phyloP scores from a whole-genome alignment of 768 basidiomycete genomes.

The Naganishia vaughanmartiniae region DNA sequence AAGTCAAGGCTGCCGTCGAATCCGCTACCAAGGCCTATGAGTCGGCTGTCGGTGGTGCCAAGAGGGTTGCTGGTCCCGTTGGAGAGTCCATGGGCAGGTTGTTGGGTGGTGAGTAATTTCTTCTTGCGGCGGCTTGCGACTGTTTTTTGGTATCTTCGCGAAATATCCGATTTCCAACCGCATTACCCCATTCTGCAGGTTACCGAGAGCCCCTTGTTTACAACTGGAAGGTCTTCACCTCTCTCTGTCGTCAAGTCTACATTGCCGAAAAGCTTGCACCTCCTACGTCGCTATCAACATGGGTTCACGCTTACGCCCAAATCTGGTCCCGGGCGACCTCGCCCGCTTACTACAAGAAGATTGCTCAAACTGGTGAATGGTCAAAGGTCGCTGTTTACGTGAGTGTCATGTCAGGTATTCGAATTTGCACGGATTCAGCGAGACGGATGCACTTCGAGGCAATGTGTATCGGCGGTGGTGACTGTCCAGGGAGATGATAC shows the following conservation, averaged over 20 bases:
- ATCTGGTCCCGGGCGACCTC: slow-evolving; percentile 44
- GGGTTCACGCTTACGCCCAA: slow-evolving; percentile 47
- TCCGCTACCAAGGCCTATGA: slow-evolving; percentile 44
- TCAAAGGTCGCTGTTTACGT: slow-evolving; percentile 48
- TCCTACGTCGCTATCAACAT: slow-evolving; percentile 44
- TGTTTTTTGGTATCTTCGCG: background rate
- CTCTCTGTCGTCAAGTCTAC: slow-evolving; percentile 51
- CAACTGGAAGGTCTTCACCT: slow-evolving; percentile 50
- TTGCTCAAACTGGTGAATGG: slow-evolving; percentile 50
- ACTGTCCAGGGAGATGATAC: too few relatives aligned
- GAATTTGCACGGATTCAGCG: background rate
- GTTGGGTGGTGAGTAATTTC: slow-evolving; percentile 45
- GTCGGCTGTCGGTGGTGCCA: slow-evolving; percentile 40
- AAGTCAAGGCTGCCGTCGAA: slow-evolving; percentile 48
- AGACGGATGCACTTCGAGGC: background rate
- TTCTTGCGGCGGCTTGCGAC: background rate
- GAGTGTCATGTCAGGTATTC: slow-evolving; percentile 31
- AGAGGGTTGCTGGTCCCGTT: slow-evolving; percentile 50
- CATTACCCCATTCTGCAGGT: slow-evolving; percentile 33
- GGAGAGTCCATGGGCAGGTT: slow-evolving; percentile 45
- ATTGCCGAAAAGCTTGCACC: slow-evolving; percentile 50
- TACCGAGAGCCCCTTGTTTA: slow-evolving; percentile 46
- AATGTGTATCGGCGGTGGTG: background rate
- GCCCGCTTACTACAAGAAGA: slow-evolving; percentile 39
- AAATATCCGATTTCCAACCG: background rate